A percentile compares a stretch with the other conserved stretches of the same genome.
Conservation (phyloP, 805 yeast species). For the Hanseniaspora guilliermondii region DNA sequence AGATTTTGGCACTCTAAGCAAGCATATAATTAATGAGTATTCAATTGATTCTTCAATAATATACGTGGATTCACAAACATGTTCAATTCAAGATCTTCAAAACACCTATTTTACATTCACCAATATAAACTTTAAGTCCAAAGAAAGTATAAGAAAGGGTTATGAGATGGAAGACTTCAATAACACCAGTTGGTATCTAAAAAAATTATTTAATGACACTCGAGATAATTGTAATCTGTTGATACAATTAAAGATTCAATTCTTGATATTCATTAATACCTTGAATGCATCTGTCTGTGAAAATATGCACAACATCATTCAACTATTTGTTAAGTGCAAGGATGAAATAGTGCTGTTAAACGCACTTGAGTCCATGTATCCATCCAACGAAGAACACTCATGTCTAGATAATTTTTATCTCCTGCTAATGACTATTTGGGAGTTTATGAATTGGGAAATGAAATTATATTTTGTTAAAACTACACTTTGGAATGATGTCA, state of each 20-base stretch:
- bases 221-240: slow-evolving; percentile 27
- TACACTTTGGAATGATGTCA: neutral
- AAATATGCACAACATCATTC: slow-evolving; percentile 49
- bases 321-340: slow-evolving; percentile 22
- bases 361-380: neutral
- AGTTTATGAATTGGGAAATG: slow-evolving; percentile 21
- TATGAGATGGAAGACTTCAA: slow-evolving; percentile 39
- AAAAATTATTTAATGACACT: slow-evolving; percentile 24
- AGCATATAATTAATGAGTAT: neutral
- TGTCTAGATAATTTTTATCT: slow-evolving; percentile 18
- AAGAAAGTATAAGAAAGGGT: slow-evolving; percentile 23
- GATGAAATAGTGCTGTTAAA: neutral
- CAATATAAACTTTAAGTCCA: slow-evolving; percentile 22
- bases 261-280: slow-evolving; percentile 36
- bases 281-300: slow-evolving; percentile 52
- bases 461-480: slow-evolving; percentile 18
- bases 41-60: neutral
- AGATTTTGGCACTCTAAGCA: neutral
- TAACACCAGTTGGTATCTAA: slow-evolving; percentile 53
- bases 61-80: slow-evolving; percentile 26
- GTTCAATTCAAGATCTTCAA: slow-evolving; percentile 16
- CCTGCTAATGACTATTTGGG: slow-evolving; percentile 16
- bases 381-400: neutral
- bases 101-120: slow-evolving; percentile 17
- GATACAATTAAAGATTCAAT: slow-evolving; percentile 46